A percentile compares a stretch with the other conserved stretches of the same genome.
These are phyloP conservation scores for Penicillium diatomitis DNA, from an alignment of 495 filamentous ascomycete genomes.

Conservation along the genomic window DNA sequence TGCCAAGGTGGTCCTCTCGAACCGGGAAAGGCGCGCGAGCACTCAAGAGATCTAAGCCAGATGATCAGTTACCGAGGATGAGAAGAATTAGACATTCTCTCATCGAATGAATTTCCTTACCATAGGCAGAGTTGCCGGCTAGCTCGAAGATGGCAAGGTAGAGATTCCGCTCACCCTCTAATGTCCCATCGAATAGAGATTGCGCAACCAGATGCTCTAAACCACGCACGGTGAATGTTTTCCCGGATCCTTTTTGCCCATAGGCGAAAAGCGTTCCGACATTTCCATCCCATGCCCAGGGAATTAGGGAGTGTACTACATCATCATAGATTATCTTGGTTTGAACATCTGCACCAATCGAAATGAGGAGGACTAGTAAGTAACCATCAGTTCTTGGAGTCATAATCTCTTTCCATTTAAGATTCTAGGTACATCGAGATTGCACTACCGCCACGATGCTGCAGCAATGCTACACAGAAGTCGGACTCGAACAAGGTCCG, in stretches of 20 bases:
- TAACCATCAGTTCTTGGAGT: not conserved
- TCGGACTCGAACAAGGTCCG: not conserved
- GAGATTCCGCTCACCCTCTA: slow-evolving; percentile 15
- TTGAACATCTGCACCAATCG: slow-evolving; percentile 3
- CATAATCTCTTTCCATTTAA: not conserved
- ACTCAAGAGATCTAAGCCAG: slow-evolving; percentile 14
- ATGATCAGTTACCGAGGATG: not conserved
- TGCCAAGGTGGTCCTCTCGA: slow-evolving; percentile 24
- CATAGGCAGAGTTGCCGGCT: slow-evolving; percentile 22
- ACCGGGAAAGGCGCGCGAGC: slow-evolving; percentile 12
- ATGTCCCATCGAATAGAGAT: slow-evolving; percentile 15
- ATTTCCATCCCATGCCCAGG: slow-evolving; percentile 20
- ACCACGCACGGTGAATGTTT: slow-evolving; percentile 32
- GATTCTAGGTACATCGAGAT: too few species aligned
- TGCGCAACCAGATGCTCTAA: slow-evolving; percentile 17
- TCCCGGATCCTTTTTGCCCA: slow-evolving; percentile 41
- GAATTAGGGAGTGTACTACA: slow-evolving; percentile 15
- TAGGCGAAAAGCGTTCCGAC: slow-evolving; percentile 35
- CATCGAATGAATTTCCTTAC: not conserved
- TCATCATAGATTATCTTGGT: slow-evolving; percentile 20
- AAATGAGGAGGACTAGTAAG: slow-evolving; percentile 6
- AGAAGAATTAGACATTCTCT: too few species aligned
- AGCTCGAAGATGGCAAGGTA: slow-evolving; percentile 24
- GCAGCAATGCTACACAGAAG: not conserved
- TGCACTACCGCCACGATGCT: too few species aligned